Conservation (phyloP, 2,329 filamentous ascomycete species). For the Colletotrichum cuscutae region DNA sequence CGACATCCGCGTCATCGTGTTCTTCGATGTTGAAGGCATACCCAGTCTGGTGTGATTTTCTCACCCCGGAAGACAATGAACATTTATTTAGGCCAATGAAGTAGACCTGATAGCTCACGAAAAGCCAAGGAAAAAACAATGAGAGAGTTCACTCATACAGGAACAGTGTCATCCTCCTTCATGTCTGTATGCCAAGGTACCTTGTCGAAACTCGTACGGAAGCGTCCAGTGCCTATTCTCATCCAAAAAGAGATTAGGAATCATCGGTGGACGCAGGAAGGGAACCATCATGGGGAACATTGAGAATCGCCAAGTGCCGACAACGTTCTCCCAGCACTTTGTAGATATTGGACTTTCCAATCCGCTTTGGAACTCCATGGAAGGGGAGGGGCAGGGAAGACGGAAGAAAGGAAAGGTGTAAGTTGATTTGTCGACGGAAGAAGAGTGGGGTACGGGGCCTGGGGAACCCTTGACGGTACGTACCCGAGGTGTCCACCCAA, state of each 20-base stretch:
- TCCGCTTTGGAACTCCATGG: neutral
- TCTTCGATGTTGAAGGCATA: neutral
- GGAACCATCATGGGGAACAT: neutral
- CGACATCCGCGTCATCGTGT: neutral
- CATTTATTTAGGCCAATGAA: no score
- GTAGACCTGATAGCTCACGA: neutral
- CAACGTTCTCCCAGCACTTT: no score
- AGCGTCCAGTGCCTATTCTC: no score
- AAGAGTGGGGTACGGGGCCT: neutral
- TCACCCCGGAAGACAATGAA: no score
- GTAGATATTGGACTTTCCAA: neutral
- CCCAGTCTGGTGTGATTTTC: neutral
- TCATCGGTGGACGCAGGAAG: no score
- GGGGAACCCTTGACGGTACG: neutral
- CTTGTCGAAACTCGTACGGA: neutral
- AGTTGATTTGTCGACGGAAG: conserved; percentile 7
- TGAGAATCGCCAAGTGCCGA: no score
- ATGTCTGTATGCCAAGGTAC: neutral
- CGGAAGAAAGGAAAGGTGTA: conserved; percentile 1
- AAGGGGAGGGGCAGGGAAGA: neutral
- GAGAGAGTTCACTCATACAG: neutral
- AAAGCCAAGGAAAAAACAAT: no score
- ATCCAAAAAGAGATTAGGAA: no score
- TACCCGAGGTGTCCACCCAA: neutral
- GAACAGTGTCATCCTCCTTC: neutral